A percentile compares a stretch with the other conserved stretches of the same genome.
Evolutionary conservation across 768 basidiomycete species (phyloP).

Genomic region (Kwoniella sp.): DNA sequence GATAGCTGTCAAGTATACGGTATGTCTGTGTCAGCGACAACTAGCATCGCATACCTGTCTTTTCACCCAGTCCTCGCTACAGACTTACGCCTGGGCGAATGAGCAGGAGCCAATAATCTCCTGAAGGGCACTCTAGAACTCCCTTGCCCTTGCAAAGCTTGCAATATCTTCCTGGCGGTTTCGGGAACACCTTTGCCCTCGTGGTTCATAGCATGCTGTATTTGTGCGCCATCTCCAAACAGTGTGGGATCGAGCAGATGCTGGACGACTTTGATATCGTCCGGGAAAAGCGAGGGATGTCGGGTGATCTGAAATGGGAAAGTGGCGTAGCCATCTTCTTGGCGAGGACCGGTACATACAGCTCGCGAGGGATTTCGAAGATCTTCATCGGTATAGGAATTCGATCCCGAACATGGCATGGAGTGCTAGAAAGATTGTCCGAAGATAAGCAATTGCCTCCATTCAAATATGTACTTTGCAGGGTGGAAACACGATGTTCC

Average conservation of each 20-base stretch:
- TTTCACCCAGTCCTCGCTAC: too few species aligned
- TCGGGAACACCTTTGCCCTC: constrained; percentile 14
- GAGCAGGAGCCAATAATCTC: constrained; percentile 12
- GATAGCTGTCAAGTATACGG: constrained; percentile 19
- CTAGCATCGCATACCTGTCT: too few species aligned
- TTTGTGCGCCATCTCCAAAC: constrained; percentile 25
- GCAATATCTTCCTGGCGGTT: constrained; percentile 5
- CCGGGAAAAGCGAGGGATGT: constrained; percentile 25
- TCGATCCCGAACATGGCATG: too few species aligned
- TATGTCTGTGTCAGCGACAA: too few species aligned
- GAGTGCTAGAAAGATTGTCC: constrained; percentile 1
- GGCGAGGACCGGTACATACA: constrained; percentile 31
- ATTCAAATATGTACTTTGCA: too few species aligned
- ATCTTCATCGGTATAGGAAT: constrained; percentile 26
- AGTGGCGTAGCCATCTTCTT: constrained; percentile 33
- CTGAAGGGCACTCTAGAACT: constrained; percentile 23
- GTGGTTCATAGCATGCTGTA: constrained; percentile 38
- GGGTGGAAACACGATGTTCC: too few species aligned
- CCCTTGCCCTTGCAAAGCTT: constrained; percentile 28
- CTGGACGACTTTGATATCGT: constrained; percentile 41
- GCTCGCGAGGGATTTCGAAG: constrained; percentile 28
- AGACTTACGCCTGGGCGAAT: constrained; percentile 25
- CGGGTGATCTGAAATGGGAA: constrained; percentile 19
- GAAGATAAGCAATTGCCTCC: too few species aligned
- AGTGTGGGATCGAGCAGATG: constrained; percentile 21